phyloP scores from a whole-genome alignment of 306 rosid genomes.

The Malus sieversii region DNA sequence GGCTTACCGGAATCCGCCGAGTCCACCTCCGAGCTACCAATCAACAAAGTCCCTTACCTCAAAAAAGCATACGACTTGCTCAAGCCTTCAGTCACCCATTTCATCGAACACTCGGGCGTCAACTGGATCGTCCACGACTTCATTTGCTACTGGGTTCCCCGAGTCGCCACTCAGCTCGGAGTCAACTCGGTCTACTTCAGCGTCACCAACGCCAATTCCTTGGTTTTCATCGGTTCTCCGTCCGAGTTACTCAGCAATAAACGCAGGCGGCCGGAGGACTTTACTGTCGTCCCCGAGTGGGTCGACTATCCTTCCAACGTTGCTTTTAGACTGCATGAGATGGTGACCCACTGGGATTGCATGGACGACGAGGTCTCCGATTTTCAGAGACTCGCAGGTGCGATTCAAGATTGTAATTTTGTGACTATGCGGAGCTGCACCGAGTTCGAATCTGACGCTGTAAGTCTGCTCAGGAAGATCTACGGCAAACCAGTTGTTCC shows the following conservation, averaged over 20 bases:
- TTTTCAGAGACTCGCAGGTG: background rate
- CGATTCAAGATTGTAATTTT: background rate
- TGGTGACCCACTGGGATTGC: constrained; percentile 4
- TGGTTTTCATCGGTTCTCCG: background rate
- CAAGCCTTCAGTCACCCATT: background rate
- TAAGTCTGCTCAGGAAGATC: background rate
- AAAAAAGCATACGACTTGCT: constrained; percentile 23
- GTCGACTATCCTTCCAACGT: background rate
- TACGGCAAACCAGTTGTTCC: constrained; percentile 23
- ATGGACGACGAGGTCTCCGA: constrained; percentile 18
- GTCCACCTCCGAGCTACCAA: constrained; percentile 21
- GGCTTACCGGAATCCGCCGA: constrained; percentile 13
- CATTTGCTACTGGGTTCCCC: background rate
- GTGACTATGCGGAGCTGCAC: background rate
- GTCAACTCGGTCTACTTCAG: background rate
- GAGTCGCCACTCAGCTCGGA: background rate
- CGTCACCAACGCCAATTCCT: background rate
- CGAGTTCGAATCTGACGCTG: constrained; percentile 10
- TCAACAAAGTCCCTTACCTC: constrained; percentile 9
- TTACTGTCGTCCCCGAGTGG: constrained; percentile 17
- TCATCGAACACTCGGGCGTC: background rate
- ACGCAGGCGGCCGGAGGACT: constrained; percentile 14
- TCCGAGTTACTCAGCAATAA: background rate
- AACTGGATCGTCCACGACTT: constrained; percentile 20
- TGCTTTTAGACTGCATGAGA: constrained; percentile 8